Percentiles rank a stretch among this genome's conserved stretches.
These are phyloP conservation scores for Helicostylum pulchrum DNA, from an alignment of 192 early-diverging fungal genomes.

Conservation along the genomic window DNA sequence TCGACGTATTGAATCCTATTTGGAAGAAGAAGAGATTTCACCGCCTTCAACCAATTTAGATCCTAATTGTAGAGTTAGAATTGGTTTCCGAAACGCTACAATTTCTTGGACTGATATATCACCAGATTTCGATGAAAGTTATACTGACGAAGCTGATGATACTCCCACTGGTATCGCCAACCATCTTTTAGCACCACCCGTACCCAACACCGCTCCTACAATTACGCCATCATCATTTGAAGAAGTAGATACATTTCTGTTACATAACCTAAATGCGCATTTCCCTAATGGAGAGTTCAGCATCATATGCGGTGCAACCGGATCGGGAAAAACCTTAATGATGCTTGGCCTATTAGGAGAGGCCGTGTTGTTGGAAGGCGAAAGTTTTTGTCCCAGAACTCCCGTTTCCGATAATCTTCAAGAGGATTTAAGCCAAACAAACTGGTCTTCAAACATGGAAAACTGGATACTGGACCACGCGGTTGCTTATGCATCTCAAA, in stretches of 20 bases:
- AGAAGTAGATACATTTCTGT: slow-evolving; percentile 34
- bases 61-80: slow-evolving; percentile 6
- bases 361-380: slow-evolving; percentile 30
- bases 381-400: slow-evolving; percentile 35
- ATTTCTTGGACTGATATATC: slow-evolving; percentile 40
- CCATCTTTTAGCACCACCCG: no score
- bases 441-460: slow-evolving; percentile 7
- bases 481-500: slow-evolving; percentile 76
- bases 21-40: slow-evolving; percentile 73
- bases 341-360: slow-evolving; percentile 81
- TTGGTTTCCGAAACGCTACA: slow-evolving; percentile 48
- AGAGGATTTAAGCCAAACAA: neutral
- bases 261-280: slow-evolving; percentile 41
- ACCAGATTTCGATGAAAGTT: slow-evolving; percentile 44
- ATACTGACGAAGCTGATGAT: slow-evolving; percentile 67
- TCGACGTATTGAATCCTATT: slow-evolving; percentile 64
- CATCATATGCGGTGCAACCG: slow-evolving; percentile 71
- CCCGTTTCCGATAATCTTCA: slow-evolving; percentile 15
- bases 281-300: slow-evolving; percentile 51
- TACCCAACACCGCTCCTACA: no score
- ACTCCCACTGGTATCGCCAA: slow-evolving; percentile 69
- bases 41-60: slow-evolving; percentile 30
- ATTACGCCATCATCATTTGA: neutral
- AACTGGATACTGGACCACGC: slow-evolving; percentile 44
- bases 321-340: slow-evolving; percentile 83